These are phyloP conservation scores for Cephaloascus fragrans DNA, from an alignment of 805 yeast genomes.

Conservation along the genomic window DNA sequence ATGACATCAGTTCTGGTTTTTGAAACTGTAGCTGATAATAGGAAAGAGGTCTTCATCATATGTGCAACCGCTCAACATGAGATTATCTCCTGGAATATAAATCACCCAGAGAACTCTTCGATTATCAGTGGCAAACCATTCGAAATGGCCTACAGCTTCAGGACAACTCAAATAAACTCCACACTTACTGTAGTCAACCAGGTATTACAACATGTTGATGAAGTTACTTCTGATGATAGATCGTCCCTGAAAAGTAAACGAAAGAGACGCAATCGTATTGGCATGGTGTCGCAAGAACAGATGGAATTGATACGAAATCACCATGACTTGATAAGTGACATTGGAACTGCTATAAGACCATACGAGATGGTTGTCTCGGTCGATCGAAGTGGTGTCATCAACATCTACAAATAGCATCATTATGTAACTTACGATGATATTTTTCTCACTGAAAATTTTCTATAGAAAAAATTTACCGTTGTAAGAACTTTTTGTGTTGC, in stretches of 20 bases:
- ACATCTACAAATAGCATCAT: conserved; percentile 36
- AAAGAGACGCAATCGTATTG: conserved; percentile 7
- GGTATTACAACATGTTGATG: conserved; percentile 8
- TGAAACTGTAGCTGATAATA: conserved; percentile 3
- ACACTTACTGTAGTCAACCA: conserved; percentile 32
- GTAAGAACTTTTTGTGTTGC: too few species aligned
- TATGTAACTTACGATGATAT: too few species aligned
- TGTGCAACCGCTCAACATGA: conserved; percentile 5
- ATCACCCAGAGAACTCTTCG: conserved; percentile 17
- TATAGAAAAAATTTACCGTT: too few species aligned
- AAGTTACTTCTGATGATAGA: conserved; percentile 2
- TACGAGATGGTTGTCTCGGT: conserved; percentile 53
- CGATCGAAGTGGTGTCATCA: conserved; percentile 58
- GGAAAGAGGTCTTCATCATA: conserved; percentile 4
- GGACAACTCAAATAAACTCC: conserved; percentile 23
- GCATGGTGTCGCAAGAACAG: conserved; percentile 27
- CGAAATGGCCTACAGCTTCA: conserved; percentile 5
- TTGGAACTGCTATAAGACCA: conserved; percentile 37
- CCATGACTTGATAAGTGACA: conserved; percentile 39
- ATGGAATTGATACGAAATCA: conserved; percentile 33
- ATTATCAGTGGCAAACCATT: conserved; percentile 15
- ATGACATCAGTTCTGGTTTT: conserved; percentile 11
- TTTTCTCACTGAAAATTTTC: too few species aligned
- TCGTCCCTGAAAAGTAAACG: conserved; percentile 3
- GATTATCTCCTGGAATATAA: conserved; percentile 29